Conservation (phyloP, 306 rosid species). For the Prosopis cineraria region DNA sequence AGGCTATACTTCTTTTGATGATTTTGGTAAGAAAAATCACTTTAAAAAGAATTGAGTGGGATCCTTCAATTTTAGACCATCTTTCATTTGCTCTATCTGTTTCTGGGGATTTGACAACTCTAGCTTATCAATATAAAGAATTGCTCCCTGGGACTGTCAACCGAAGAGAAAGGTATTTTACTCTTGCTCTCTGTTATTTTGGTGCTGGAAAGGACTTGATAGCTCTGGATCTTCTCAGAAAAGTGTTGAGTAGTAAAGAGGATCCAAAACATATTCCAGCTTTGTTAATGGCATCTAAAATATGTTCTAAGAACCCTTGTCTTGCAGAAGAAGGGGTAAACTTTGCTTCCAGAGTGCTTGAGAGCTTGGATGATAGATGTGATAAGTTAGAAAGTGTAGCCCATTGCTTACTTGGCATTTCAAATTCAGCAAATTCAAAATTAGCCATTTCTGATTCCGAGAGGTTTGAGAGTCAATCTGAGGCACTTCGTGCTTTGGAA, state of each 20-base stretch:
- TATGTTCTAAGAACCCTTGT: conserved; percentile 62
- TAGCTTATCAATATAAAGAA: conserved; percentile 80
- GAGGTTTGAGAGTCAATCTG: conserved; percentile 57
- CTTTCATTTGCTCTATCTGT: conserved; percentile 86
- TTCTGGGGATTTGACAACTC: conserved; percentile 73
- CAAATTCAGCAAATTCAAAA: conserved; percentile 71
- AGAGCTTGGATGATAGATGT: conserved; percentile 60
- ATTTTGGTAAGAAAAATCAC: conserved; percentile 67
- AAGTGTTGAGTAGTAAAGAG: conserved; percentile 55
- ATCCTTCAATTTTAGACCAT: conserved; percentile 93
- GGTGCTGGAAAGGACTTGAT: conserved; percentile 74
- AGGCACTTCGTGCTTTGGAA: conserved; percentile 69
- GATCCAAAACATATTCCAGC: conserved; percentile 72
- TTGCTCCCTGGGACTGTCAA: conserved; percentile 64
- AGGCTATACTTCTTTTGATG: conserved; percentile 90
- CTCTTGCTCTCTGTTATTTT: conserved; percentile 76
- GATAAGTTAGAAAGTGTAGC: conserved; percentile 64
- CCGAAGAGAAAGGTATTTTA: conserved; percentile 58
- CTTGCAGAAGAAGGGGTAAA: conserved; percentile 64
- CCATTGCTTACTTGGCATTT: conserved; percentile 74
- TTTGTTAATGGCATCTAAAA: conserved; percentile 82
- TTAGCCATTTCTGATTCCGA: conserved; percentile 64
- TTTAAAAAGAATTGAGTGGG: conserved; percentile 78
- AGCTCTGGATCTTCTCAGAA: conserved; percentile 76
- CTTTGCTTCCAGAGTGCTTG: conserved; percentile 59